Conservation (phyloP, 441 rosid genomes). For the Populus hybrid region DNA sequence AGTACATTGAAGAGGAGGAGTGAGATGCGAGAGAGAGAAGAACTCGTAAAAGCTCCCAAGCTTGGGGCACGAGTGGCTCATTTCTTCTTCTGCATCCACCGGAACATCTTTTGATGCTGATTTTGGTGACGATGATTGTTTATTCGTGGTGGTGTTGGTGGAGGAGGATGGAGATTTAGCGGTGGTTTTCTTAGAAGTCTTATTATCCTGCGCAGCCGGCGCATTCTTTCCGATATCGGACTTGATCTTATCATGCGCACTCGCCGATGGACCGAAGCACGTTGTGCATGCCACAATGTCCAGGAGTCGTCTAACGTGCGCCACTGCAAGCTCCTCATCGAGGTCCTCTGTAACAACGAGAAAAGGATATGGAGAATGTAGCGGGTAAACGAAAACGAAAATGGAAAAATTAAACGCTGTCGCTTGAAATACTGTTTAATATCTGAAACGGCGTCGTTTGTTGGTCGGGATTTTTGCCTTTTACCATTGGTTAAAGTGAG, state of each 20-base stretch:
- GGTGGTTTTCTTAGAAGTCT: constrained; percentile 40
- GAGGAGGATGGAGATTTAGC: constrained; percentile 13
- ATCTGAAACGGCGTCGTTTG: background rate
- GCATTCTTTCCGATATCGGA: constrained; percentile 34
- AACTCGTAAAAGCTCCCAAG: constrained; percentile 64
- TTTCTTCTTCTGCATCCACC: constrained; percentile 36
- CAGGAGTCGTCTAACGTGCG: constrained; percentile 58
- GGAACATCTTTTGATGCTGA: constrained; percentile 23
- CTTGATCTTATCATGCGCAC: constrained; percentile 34
- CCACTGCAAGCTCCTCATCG: constrained; percentile 45
- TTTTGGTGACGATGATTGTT: constrained; percentile 29
- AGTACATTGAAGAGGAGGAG: constrained; percentile 72
- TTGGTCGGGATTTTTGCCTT: background rate
- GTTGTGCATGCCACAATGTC: constrained; percentile 72
- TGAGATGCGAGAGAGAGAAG: constrained; percentile 61
- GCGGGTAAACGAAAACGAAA: background rate
- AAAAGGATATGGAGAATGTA: background rate
- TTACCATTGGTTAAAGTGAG: constrained; percentile 60
- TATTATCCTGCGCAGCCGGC: constrained; percentile 26
- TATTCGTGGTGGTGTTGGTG: constrained; percentile 21
- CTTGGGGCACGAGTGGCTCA: constrained; percentile 58
- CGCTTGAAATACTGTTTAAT: background rate
- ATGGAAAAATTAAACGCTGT: background rate
- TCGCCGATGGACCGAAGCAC: constrained; percentile 59
- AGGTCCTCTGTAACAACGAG: constrained; percentile 35